Evolutionary conservation across 208 protist genomes (phyloP), one percentile per base, ranked within the genome.

Genomic region (Trypanosoma melophagium): DNA sequence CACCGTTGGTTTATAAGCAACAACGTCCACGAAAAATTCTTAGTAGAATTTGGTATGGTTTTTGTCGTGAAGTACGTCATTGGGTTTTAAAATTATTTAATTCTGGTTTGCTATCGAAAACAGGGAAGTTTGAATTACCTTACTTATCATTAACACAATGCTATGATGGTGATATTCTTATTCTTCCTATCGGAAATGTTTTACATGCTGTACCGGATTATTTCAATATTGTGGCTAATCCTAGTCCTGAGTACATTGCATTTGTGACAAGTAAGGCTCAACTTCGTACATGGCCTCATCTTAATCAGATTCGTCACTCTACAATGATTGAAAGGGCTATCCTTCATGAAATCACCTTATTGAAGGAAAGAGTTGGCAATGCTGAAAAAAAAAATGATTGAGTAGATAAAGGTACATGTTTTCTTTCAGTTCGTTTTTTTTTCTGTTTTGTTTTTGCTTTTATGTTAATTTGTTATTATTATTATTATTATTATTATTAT

Each of bases 101-200:
- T 44, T 9, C 78, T 12, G 75, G 77, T 16, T 31, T 90, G 3
- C 47, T 89, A 28, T 75, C 83, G 9, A 77, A 74, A 40, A 69
- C 44, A 24, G 81, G 77, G 12, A 22, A 58, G 22, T 76, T 61
- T 14, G 74, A 80, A 28, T 42, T 86, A 38, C 69, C 71, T 10
- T 87, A 86, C 60, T 38, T 79, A 24, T 40, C 86, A 0, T 62
- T 88, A 25, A 76, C 77, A 13, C 89, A 92, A 71, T 25, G 49
- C 17, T 91, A 94, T 75, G 53, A 71, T 21, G 89, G 84, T 10
- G 73, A 92, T 53, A 44, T 94, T 35, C 85, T 83, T 3, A 92
- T 94, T 58, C 68, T 86, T 28, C 86, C 89, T 12, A 59, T 85
- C 24, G 80, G 81, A 17, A 78, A 80, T 50, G 72, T 81, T 21